Evolutionary conservation across 2,329 filamentous ascomycete genomes (phyloP), one percentile per base, ranked within the genome.

Genomic region (Plectosphaerella cucumerina): DNA sequence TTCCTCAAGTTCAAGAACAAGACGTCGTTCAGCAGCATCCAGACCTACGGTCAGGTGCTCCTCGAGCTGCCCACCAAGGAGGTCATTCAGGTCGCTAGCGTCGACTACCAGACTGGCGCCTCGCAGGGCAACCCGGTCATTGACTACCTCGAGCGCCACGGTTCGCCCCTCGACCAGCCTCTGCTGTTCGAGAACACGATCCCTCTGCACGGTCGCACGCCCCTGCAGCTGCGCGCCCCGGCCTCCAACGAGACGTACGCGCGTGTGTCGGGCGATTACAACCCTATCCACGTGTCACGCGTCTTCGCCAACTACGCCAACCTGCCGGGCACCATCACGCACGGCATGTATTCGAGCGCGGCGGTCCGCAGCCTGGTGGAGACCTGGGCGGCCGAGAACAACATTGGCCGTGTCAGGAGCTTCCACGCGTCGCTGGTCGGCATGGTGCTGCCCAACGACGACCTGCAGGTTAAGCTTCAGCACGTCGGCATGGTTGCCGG

Each of bases 261-360:
- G 56, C 89, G 91, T 59, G 94, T 99, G 17, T 99, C 95, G 48
- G 94, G 94, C 44, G 94, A 99, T 69, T 99, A 91, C 81, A 99
- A 99, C 72, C 94, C 94, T 21, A 99, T 99, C 56, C 94, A 99
- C 77, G 94, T 99, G 43, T 97, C 94, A 12, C 88, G 94, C 51
- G 90, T 97, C 50, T 99, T 99, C 74, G 89, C 94, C 31, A 90
- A 85, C 72, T 99, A 97, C 63, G 95, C 94, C 67, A 94, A 92
- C 68, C 80, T 99, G 15, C 92, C 92, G 1, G 95, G 94, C 47
- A 99, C 94, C 43, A 99, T 99, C 65, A 99, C 94, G 1, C 94
- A 99, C 67, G 94, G 94, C 67, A 99, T 99, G 94, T 99, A 97
- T 79, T 95, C 93, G 2, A 97, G 93, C 70, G 94, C 94, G 58